Conservation (phyloP, 75 land plant genomes). For the Sequoia sempervirens region DNA sequence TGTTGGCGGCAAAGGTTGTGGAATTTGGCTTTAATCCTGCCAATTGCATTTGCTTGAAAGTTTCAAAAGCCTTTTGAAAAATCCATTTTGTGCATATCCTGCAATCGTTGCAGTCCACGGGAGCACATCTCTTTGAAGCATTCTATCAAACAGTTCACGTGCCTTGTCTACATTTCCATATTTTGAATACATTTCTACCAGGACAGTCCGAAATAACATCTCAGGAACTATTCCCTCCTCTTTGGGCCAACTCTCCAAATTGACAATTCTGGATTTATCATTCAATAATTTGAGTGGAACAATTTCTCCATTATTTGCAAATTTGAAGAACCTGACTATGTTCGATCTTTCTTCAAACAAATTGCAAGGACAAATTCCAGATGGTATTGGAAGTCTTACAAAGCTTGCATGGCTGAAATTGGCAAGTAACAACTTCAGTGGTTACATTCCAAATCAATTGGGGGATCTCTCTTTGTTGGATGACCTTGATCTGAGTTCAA, state of each 20-base stretch:
- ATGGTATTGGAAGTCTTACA: slow-evolving; percentile 23
- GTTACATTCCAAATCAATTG: slow-evolving; percentile 44
- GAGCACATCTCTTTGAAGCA: no score
- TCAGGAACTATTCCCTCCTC: slow-evolving; percentile 58
- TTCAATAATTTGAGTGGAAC: slow-evolving; percentile 23
- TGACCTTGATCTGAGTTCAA: slow-evolving; percentile 55
- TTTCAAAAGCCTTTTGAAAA: no score
- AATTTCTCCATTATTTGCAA: slow-evolving; percentile 14
- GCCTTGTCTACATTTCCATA: no score
- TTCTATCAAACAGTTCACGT: no score
- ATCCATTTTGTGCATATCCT: no score
- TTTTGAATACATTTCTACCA: no score
- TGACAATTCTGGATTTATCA: slow-evolving; percentile 28
- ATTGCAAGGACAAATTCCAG: slow-evolving; percentile 54
- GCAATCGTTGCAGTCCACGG: no score
- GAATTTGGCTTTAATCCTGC: no score
- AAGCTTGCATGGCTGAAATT: slow-evolving; percentile 28
- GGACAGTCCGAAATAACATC: slow-evolving; percentile 46
- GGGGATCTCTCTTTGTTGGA: slow-evolving; percentile 35
- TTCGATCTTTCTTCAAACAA: slow-evolving; percentile 45
- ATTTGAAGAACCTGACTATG: slow-evolving; percentile 17
- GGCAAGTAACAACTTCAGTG: slow-evolving; percentile 36
- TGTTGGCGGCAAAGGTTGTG: no score
- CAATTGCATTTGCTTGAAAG: no score
- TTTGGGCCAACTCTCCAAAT: slow-evolving; percentile 23